Conservation (phyloP, 2,329 filamentous ascomycete species). For the Sporothrix brasiliensis region DNA sequence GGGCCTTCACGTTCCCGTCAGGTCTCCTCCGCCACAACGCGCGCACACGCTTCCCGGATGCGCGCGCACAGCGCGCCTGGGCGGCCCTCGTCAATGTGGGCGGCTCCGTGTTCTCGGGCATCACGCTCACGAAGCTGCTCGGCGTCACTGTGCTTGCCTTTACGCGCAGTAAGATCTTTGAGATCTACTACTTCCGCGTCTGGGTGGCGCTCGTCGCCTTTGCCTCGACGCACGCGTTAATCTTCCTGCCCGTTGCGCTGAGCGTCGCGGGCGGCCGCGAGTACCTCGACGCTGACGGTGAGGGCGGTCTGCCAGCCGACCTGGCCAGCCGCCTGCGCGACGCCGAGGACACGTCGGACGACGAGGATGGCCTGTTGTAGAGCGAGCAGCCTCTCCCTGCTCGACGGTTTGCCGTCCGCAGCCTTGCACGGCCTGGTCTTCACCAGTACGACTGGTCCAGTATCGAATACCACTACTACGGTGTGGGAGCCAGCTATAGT, state of each 20-base stretch:
- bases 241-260: slow-evolving; percentile 88
- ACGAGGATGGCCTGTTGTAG: slow-evolving; percentile 51
- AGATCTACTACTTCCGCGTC: slow-evolving; percentile 98
- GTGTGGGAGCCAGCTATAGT: background rate
- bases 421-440: background rate
- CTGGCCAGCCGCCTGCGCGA: slow-evolving; percentile 60
- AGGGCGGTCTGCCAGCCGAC: slow-evolving; percentile 88
- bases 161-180: slow-evolving; percentile 96
- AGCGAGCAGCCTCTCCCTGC: background rate
- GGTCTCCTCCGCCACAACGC: slow-evolving; percentile 78
- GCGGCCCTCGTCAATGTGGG: slow-evolving; percentile 93
- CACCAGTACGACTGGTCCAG: slow-evolving; percentile 13
- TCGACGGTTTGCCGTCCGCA: background rate
- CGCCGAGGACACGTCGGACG: slow-evolving; percentile 79
- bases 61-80: slow-evolving; percentile 82
- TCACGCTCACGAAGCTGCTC: slow-evolving; percentile 92
- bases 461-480: background rate
- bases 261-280: slow-evolving; percentile 84
- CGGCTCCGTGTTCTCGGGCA: slow-evolving; percentile 91
- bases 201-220: slow-evolving; percentile 92
- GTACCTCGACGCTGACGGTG: slow-evolving; percentile 83
- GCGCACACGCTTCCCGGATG: slow-evolving; percentile 73
- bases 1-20: slow-evolving; percentile 93
- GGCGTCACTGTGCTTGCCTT: slow-evolving; percentile 92
- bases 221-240: slow-evolving; percentile 82